phyloP scores from a whole-genome alignment of 1,139 yeast genomes.

The Candida buenavistaensis region DNA sequence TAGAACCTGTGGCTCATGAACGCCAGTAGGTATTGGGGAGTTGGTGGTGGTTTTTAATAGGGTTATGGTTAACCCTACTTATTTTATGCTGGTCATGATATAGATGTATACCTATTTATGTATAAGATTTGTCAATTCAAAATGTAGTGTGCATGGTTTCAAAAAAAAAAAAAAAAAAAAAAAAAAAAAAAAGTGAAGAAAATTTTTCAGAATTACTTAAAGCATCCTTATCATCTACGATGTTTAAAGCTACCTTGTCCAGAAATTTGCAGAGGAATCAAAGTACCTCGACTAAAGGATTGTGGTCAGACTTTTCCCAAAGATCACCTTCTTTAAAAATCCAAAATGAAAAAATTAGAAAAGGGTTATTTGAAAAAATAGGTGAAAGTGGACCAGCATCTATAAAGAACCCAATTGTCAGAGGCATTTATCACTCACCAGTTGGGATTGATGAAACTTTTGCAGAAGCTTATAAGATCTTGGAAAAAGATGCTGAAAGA shows the following conservation, averaged over 20 bases:
- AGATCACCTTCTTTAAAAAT: slow-evolving; percentile 43
- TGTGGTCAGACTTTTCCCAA: slow-evolving; percentile 49
- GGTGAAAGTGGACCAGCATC: slow-evolving; percentile 33
- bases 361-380: slow-evolving; percentile 36
- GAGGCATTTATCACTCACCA: slow-evolving; percentile 60
- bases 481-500: slow-evolving; percentile 45
- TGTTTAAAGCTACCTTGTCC: slow-evolving; percentile 9
- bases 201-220: too few species aligned
- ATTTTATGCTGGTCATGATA: slow-evolving; percentile 6
- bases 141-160: too few species aligned
- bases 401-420: slow-evolving; percentile 17
- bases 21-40: slow-evolving; percentile 6
- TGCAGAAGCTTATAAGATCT: slow-evolving; percentile 60
- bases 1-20: slow-evolving; percentile 27
- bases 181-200: neutral
- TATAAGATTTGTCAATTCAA: neutral
- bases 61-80: neutral
- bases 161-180: too few species aligned
- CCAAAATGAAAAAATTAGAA: slow-evolving; percentile 26
- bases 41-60: neutral
- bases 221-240: slow-evolving; percentile 1
- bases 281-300: slow-evolving; percentile 24
- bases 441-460: slow-evolving; percentile 70
- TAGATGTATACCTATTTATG: neutral
- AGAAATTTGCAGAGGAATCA: slow-evolving; percentile 9